Conservation (phyloP, 352 stramenopile genomes). For the Phytophthora pseudosyringae region DNA sequence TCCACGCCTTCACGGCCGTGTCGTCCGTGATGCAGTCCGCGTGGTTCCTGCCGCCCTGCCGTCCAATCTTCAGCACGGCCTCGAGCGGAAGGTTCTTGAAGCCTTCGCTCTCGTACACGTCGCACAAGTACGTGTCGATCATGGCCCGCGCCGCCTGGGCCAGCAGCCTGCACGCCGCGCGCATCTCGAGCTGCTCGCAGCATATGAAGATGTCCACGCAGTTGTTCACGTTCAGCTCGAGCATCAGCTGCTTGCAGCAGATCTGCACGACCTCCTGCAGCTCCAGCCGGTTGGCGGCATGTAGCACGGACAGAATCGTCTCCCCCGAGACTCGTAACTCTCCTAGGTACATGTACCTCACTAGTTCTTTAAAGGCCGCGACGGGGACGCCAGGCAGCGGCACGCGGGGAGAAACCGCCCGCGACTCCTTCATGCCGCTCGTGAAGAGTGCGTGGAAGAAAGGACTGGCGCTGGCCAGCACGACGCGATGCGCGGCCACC, state of each 20-base stretch:
- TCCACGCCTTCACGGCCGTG: slow-evolving; percentile 53
- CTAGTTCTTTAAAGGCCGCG: slow-evolving; percentile 51
- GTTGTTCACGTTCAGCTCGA: slow-evolving; percentile 69
- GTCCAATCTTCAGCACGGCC: slow-evolving; percentile 50
- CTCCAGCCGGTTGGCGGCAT: slow-evolving; percentile 75
- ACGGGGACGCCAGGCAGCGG: slow-evolving; percentile 61
- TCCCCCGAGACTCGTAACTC: slow-evolving; percentile 60
- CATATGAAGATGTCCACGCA: slow-evolving; percentile 81
- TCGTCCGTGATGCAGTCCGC: slow-evolving; percentile 30
- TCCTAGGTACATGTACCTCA: slow-evolving; percentile 77
- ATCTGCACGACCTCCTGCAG: slow-evolving; percentile 73
- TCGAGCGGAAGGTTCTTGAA: slow-evolving; percentile 64
- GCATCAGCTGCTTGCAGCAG: slow-evolving; percentile 76
- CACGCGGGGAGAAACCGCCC: slow-evolving; percentile 33
- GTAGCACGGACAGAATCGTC: slow-evolving; percentile 66
- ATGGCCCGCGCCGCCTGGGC: slow-evolving; percentile 63
- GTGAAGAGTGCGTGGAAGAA: slow-evolving; percentile 85
- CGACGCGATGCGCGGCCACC: slow-evolving; percentile 64
- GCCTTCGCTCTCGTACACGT: slow-evolving; percentile 58
- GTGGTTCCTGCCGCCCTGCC: slow-evolving; percentile 28
- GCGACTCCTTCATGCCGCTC: slow-evolving; percentile 72
- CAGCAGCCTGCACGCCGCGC: slow-evolving; percentile 53
- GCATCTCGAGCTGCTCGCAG: slow-evolving; percentile 62
- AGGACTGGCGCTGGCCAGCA: slow-evolving; percentile 65
- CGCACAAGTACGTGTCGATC: slow-evolving; percentile 68